Conservation (phyloP, 306 rosid species). For the Macrotyloma uniflorum region DNA sequence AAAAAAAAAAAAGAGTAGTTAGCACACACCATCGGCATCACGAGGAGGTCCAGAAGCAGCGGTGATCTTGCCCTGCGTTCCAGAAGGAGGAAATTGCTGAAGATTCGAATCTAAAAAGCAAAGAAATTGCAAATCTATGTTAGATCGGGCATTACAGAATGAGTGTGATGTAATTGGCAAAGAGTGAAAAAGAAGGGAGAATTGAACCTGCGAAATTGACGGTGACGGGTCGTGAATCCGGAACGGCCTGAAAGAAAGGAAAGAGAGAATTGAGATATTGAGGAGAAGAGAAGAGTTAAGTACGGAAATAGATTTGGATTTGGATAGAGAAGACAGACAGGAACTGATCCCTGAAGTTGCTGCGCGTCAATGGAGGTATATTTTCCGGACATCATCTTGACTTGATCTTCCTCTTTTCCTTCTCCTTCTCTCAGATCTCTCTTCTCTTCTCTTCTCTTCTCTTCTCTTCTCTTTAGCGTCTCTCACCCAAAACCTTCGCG, state of each 20-base stretch:
- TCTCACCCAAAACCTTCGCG: too few relatives aligned
- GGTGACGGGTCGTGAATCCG: slow-evolving; percentile 73
- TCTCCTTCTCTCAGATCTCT: slow-evolving; percentile 16
- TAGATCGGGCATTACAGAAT: background rate
- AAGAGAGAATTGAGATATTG: slow-evolving; percentile 11
- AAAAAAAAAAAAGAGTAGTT: background rate
- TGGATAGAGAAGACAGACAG: slow-evolving; percentile 48
- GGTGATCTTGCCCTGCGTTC: slow-evolving; percentile 76
- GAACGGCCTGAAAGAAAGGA: slow-evolving; percentile 65
- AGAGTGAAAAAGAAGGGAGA: background rate
- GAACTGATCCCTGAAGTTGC: slow-evolving; percentile 83
- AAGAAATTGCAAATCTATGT: background rate
- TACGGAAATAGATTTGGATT: background rate
- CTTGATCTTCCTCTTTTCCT: background rate
- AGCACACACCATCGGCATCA: slow-evolving; percentile 76
- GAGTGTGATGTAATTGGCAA: background rate
- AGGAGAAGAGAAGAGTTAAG: background rate
- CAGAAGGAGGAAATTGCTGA: slow-evolving; percentile 92
- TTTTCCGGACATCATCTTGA: slow-evolving; percentile 88
- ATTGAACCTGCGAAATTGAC: slow-evolving; percentile 72
- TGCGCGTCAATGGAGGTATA: slow-evolving; percentile 76
- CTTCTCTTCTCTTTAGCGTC: too few relatives aligned
- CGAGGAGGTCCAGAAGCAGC: slow-evolving; percentile 81
- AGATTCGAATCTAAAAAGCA: slow-evolving; percentile 76
- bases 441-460: background rate